Conservation (phyloP, 192 early-diverging fungal genomes). For the Rhizophagus clarus region DNA sequence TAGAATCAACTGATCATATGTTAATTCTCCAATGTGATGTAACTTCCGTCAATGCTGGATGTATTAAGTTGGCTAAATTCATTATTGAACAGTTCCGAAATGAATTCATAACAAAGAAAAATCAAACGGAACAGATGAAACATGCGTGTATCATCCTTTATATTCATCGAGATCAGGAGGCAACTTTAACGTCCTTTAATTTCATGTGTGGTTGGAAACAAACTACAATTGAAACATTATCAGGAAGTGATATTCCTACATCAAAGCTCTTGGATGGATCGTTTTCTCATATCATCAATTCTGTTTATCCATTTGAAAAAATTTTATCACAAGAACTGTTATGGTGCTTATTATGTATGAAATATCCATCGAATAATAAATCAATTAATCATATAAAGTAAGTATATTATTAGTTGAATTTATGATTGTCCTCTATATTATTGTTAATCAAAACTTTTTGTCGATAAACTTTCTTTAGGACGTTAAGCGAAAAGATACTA, state of each 20-base stretch:
- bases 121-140: neutral
- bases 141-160: slow-evolving; percentile 28
- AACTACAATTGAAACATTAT: slow-evolving; percentile 28
- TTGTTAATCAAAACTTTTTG: neutral
- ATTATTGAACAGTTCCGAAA: slow-evolving; percentile 15
- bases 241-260: slow-evolving; percentile 4
- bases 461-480: neutral
- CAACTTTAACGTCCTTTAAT: neutral
- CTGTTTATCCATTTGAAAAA: slow-evolving; percentile 25
- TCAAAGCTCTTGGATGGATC: slow-evolving; percentile 9
- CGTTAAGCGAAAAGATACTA: slow-evolving; percentile 1
- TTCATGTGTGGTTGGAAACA: slow-evolving; percentile 31
- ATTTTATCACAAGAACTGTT: slow-evolving; percentile 27
- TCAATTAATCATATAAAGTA: slow-evolving; percentile 23
- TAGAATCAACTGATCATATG: slow-evolving; percentile 12
- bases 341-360: slow-evolving; percentile 32
- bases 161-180: slow-evolving; percentile 17
- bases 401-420: neutral
- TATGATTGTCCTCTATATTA: neutral
- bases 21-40: slow-evolving; percentile 23
- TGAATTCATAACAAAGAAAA: slow-evolving; percentile 11
- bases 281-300: slow-evolving; percentile 17
- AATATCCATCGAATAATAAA: slow-evolving; percentile 5
- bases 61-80: slow-evolving; percentile 29
- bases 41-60: slow-evolving; percentile 7